A percentile compares a stretch with the other conserved stretches of the same genome.
phyloP scores from a whole-genome alignment of 2,329 filamentous ascomycete genomes.

The Beauveria scarabaeidicola region DNA sequence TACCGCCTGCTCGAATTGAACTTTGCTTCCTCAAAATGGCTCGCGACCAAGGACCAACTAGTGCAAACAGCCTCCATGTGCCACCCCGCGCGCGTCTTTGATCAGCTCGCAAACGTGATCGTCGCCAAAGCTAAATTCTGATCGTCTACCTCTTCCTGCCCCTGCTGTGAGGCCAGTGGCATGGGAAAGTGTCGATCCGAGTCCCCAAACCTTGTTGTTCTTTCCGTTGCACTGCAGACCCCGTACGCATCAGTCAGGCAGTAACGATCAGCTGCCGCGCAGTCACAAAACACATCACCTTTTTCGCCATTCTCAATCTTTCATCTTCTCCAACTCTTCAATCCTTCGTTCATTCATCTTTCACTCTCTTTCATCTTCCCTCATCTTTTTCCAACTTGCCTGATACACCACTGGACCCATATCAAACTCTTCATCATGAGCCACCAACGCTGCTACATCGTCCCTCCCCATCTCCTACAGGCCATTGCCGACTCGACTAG shows the following conservation, averaged over 20 bases:
- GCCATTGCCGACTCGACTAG: conserved; percentile 31
- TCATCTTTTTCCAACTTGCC: neutral
- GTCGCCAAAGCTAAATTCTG: neutral
- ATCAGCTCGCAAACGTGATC: neutral
- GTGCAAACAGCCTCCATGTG: neutral
- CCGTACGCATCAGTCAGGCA: neutral
- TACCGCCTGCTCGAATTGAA: neutral
- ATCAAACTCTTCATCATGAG: conserved; percentile 3
- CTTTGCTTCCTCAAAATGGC: neutral
- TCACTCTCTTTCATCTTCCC: neutral
- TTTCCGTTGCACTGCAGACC: neutral
- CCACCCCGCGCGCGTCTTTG: neutral
- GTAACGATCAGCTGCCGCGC: conserved; percentile 2
- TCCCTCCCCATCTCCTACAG: conserved; percentile 38
- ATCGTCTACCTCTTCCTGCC: neutral
- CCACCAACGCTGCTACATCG: conserved; percentile 28
- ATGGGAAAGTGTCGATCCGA: neutral
- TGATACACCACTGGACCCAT: neutral
- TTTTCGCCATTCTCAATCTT: neutral
- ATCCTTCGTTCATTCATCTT: neutral
- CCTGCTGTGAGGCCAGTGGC: neutral
- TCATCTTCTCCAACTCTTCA: neutral
- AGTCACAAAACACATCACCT: neutral
- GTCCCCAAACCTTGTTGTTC: neutral
- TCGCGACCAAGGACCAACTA: neutral